Conservation (phyloP, 2,329 filamentous ascomycete species). For the Venturia effusa region DNA sequence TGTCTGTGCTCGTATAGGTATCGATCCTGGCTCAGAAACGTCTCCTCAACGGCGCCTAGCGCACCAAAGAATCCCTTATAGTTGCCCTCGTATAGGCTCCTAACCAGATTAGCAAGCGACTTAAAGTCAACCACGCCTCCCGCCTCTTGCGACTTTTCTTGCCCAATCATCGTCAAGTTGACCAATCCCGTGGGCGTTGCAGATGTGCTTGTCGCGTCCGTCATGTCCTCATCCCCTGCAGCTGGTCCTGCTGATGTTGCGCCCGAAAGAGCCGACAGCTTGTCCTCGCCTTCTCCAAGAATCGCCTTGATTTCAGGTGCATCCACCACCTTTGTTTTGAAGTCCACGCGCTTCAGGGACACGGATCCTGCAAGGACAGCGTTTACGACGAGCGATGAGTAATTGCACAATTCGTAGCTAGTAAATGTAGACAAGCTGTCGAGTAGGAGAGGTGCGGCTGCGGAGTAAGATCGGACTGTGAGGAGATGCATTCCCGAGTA, state of each 20-base stretch:
- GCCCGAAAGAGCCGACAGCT: slow-evolving; percentile 70
- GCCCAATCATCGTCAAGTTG: slow-evolving; percentile 76
- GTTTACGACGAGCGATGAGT: slow-evolving; percentile 89
- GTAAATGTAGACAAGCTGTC: slow-evolving; percentile 98
- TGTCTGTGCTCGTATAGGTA: slow-evolving; percentile 91
- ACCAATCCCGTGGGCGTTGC: slow-evolving; percentile 49
- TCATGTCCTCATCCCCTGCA: slow-evolving; percentile 64
- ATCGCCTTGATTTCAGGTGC: slow-evolving; percentile 98
- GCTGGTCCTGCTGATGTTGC: slow-evolving; percentile 71
- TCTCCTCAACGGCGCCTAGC: slow-evolving; percentile 80
- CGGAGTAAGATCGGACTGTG: slow-evolving; percentile 80
- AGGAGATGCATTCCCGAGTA: slow-evolving; percentile 93
- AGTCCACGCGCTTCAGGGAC: slow-evolving; percentile 91
- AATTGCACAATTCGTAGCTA: slow-evolving; percentile 95
- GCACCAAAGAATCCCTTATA: slow-evolving; percentile 92
- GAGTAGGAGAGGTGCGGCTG: slow-evolving; percentile 83
- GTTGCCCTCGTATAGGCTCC: slow-evolving; percentile 84
- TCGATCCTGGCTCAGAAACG: slow-evolving; percentile 86
- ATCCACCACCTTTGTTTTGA: slow-evolving; percentile 98
- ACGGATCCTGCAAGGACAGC: slow-evolving; percentile 90
- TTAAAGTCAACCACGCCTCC: slow-evolving; percentile 83
- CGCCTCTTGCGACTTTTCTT: slow-evolving; percentile 53
- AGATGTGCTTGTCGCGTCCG: slow-evolving; percentile 45
- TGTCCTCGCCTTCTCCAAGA: slow-evolving; percentile 77
- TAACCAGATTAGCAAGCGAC: slow-evolving; percentile 75